Conservation (phyloP, 768 basidiomycete species). For the Calocera viscosa region DNA sequence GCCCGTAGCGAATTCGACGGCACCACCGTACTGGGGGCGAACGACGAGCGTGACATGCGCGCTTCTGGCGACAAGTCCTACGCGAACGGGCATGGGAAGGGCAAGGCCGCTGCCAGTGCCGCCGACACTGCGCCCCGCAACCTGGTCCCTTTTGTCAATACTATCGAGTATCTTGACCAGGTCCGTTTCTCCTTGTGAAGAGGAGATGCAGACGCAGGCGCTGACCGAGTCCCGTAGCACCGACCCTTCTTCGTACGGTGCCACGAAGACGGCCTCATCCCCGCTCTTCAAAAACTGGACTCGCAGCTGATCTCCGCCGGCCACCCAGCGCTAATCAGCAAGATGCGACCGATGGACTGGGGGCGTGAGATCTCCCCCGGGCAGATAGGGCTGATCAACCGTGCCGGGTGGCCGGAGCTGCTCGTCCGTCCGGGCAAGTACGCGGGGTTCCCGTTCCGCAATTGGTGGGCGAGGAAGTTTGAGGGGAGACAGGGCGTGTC, state of each 20-base stretch:
- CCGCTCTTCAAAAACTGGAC: slow-evolving; percentile 59
- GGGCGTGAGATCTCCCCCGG: slow-evolving; percentile 64
- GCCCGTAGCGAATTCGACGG: neutral
- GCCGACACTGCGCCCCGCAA: neutral
- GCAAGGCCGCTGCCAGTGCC: neutral
- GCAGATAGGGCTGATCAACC: slow-evolving; percentile 55
- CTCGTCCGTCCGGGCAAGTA: slow-evolving; percentile 65
- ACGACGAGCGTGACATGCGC: neutral
- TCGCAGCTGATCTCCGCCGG: slow-evolving; percentile 44
- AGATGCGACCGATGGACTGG: slow-evolving; percentile 53
- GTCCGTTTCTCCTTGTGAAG: neutral
- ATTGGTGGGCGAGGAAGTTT: slow-evolving; percentile 78
- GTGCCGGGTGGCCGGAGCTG: slow-evolving; percentile 65
- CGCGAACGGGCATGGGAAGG: neutral
- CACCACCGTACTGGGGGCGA: neutral
- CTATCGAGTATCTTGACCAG: neutral
- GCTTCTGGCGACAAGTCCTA: neutral
- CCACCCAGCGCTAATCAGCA: slow-evolving; percentile 45
- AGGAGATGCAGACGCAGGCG: neutral
- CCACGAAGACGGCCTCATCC: slow-evolving; percentile 47
- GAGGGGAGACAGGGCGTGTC: slow-evolving; percentile 61
- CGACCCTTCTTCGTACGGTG: slow-evolving; percentile 57
- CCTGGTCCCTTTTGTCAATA: neutral
- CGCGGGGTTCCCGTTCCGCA: slow-evolving; percentile 58
- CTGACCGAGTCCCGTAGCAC: slow-evolving; percentile 19